Conservation (phyloP, 495 filamentous ascomycete genomes). For the Amorphotheca resinae region DNA sequence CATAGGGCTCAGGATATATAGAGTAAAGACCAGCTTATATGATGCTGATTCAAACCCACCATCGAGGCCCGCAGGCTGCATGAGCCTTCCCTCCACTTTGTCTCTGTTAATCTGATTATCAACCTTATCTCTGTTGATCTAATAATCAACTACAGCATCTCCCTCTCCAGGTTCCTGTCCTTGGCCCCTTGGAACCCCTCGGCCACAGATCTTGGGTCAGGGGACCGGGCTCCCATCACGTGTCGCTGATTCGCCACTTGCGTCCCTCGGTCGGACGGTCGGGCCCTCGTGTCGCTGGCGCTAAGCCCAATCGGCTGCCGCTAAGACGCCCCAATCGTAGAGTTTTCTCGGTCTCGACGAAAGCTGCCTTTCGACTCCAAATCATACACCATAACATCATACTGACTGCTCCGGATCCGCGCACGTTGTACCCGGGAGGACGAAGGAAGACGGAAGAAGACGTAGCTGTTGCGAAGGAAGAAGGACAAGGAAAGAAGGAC, state of each 20-base stretch:
- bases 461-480: conserved; percentile 14
- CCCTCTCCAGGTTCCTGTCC: no score
- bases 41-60: no score
- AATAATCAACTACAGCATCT: no score
- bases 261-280: conserved; percentile 14
- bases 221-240: not conserved
- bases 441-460: conserved; percentile 19
- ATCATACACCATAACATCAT: conserved; percentile 10
- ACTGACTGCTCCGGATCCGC: conserved; percentile 9
- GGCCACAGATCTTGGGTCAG: not conserved
- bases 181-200: no score
- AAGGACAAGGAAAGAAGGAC: conserved; percentile 16
- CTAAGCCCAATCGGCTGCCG: conserved; percentile 1
- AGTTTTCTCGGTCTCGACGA: conserved; percentile 19
- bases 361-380: conserved; percentile 13
- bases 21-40: no score
- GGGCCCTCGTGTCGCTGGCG: conserved; percentile 18
- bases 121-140: no score
- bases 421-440: conserved; percentile 19
- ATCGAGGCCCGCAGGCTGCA: no score
- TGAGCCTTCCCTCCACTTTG: no score
- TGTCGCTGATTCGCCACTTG: conserved; percentile 9
- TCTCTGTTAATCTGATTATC: no score
- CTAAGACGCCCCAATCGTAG: not conserved
- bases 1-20: not conserved